phyloP scores from a whole-genome alignment of 2,329 filamentous ascomycete species.

The Fusarium continuum region DNA sequence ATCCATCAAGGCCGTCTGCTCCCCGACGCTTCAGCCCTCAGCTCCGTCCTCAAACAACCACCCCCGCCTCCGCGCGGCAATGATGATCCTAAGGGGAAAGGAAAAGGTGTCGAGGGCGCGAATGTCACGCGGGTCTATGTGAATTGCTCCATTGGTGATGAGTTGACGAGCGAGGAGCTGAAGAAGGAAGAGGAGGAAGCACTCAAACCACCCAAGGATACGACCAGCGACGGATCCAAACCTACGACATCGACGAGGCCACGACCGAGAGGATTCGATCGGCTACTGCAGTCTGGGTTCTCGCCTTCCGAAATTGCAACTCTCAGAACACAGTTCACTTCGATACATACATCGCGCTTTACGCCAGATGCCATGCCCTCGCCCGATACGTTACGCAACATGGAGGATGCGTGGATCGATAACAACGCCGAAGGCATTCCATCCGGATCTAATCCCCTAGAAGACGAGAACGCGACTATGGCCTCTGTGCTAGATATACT shows the following conservation, averaged over 20 bases:
- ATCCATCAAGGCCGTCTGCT: slow-evolving; percentile 92
- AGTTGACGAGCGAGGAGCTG: slow-evolving; percentile 74
- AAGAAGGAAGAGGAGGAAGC: slow-evolving; percentile 68
- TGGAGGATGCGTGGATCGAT: slow-evolving; percentile 95
- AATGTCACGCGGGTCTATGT: slow-evolving; percentile 77
- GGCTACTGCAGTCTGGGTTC: slow-evolving; percentile 83
- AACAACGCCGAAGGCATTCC: slow-evolving; percentile 60
- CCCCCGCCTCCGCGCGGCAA: slow-evolving; percentile 58
- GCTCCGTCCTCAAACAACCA: slow-evolving; percentile 71
- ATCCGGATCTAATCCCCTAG: slow-evolving; percentile 49
- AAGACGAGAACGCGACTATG: slow-evolving; percentile 62
- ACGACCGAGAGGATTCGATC: slow-evolving; percentile 79
- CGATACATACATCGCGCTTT: slow-evolving; percentile 81
- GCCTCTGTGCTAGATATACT: slow-evolving; percentile 78
- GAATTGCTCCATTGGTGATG: slow-evolving; percentile 89
- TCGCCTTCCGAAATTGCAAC: slow-evolving; percentile 83
- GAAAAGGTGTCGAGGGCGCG: slow-evolving; percentile 69
- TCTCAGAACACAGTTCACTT: slow-evolving; percentile 87
- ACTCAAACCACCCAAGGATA: slow-evolving; percentile 50
- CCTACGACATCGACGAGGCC: slow-evolving; percentile 45
- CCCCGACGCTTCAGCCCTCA: slow-evolving; percentile 74
- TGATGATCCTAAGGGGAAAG: slow-evolving; percentile 52
- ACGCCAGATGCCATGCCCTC: slow-evolving; percentile 91
- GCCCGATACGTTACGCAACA: slow-evolving; percentile 74
- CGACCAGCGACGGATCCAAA: slow-evolving; percentile 58